phyloP scores from a whole-genome alignment of 2,329 filamentous ascomycete genomes.

The Botrytis porri region DNA sequence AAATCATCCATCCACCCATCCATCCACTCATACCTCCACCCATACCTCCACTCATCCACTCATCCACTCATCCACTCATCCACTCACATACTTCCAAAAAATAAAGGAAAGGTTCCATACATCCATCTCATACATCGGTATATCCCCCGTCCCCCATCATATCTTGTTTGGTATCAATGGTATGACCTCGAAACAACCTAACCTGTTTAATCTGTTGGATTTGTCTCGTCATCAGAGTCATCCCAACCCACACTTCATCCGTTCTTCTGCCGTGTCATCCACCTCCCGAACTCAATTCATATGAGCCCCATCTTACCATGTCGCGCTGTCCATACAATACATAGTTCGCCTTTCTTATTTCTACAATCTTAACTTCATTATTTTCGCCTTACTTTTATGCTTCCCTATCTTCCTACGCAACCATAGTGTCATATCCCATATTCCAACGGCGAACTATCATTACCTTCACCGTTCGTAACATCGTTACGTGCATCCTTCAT shows the following conservation, averaged over 20 bases:
- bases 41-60: background rate
- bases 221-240: slow-evolving; percentile 11
- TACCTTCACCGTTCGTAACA: slow-evolving; percentile 21
- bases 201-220: background rate
- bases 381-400: slow-evolving; percentile 34
- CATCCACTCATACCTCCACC: background rate
- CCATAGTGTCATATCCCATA: slow-evolving; percentile 22
- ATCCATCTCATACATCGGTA: background rate
- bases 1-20: background rate
- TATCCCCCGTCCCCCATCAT: background rate
- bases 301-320: slow-evolving; percentile 28
- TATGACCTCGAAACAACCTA: slow-evolving; percentile 11
- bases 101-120: background rate
- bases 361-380: slow-evolving; percentile 22
- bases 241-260: slow-evolving; percentile 17
- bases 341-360: slow-evolving; percentile 30
- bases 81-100: too few relatives aligned
- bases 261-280: slow-evolving; percentile 22
- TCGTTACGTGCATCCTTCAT: background rate
- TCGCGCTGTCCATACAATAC: slow-evolving; percentile 29
- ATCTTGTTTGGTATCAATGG: background rate
- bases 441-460: slow-evolving; percentile 22
- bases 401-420: slow-evolving; percentile 25
- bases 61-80: background rate
- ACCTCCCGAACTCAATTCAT: slow-evolving; percentile 21